Evolutionary conservation across 306 rosid species (phyloP), one percentile per base, ranked within the genome.

Genomic region (Vigna trinervia): DNA sequence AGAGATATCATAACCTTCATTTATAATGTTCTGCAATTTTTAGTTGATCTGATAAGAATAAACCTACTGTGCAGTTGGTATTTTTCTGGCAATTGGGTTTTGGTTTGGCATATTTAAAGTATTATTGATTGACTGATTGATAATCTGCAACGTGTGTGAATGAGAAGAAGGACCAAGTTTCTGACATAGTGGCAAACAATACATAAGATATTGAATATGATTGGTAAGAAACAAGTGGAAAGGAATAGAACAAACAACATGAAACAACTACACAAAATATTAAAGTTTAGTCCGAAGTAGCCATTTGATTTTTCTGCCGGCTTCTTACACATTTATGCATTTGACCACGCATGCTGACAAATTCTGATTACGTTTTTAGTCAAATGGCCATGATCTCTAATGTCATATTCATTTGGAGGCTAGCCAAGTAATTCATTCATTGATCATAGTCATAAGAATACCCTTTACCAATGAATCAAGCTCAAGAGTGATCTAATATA

Each of bases 281-380:
- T 8, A 51, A 9, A 50, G 60, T 26, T 23, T 48, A 52, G 32
- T 66, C 77, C 51, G 59, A 28, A 78, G 51, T 80, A 48, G 70
- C 75, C 65, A 72, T 82, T 79, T 70, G 38, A 57, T 52, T 34
- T 30, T 75, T 82, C 59, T 2, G 92, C 88, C 87, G 86, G 89
- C 88, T 66, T 60, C 50, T 41, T 53, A 34, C 58, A 39, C 68
- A 52, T 34, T 60, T 48, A 6, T 41, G 39, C 58, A 45, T 74
- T 78, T 76, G 75, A 72, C 79, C 8, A 50, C 0, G 12, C 53
- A 81, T 81, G 7, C 36, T 75, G 66, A 66, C 77, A 78, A 51
- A 58, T 15, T 64, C 0, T 5, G 30, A 47, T 30, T 51, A 48
- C 54, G 36, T 75, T 66, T 51, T 76, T 15, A 58, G 73, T 50